Evolutionary conservation across 345 rosid species (phyloP), one percentile per base, ranked within the genome.

Genomic region (Corchorus capsularis): DNA sequence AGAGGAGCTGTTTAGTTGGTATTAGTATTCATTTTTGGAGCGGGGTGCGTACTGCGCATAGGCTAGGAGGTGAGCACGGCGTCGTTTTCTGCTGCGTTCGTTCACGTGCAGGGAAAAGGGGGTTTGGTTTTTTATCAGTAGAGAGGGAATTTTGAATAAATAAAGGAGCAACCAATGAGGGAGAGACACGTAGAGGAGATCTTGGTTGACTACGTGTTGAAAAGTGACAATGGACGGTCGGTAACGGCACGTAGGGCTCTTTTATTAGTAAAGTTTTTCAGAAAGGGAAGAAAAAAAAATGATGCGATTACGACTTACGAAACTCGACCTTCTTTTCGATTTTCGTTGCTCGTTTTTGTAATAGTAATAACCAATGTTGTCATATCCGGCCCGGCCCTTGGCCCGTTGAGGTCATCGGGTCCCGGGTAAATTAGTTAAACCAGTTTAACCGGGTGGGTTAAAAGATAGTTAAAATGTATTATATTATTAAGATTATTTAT

Each of bases 181-280:
- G 6, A 37, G 2, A 15, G 54, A 63, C 79, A 78, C 77, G 79
- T 71, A 17, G 15, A 45, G 9, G 20, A 4, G 2, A 70, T 75
- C 46, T 61, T 72, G 5, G n/a, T 10, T 46, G 54, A 20, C 19
- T 74, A 49, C 76, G 79, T 47, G 79, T 78, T 73, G 27, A 4
- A 20, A 66, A 49, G 16, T 6, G 27, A 14, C 6, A 63, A 41
- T 12, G 37, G 59, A 46, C 34, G 59, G 37, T 45, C 8, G 16
- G 46, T 69, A 11, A 13, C n/a, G 47, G 47, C 75, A 77, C 56
- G 76, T 77, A 71, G 71, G 71, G 46, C 54, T 73, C 55, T 66
- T 43, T 43, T 45, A 66, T 10, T 46, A 13, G 71, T 46, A 12
- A 6, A 45, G 37, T n/a, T 45, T 66, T 66, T 45, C 46, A 19